Evolutionary conservation across 768 basidiomycete genomes (phyloP), one percentile per base, ranked within the genome.

Genomic region (Pholiota molesta): DNA sequence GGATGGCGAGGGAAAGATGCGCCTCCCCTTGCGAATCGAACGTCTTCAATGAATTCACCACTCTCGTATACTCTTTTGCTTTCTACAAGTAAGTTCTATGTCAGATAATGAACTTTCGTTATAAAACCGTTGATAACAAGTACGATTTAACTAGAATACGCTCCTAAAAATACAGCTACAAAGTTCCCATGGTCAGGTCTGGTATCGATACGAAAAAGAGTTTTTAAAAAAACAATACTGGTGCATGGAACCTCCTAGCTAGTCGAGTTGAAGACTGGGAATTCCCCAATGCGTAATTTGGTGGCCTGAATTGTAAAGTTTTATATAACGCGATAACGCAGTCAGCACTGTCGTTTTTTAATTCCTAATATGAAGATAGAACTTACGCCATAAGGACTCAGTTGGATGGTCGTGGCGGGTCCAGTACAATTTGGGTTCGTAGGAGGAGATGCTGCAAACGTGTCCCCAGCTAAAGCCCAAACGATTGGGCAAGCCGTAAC

Each of bases 361-460:
- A 31, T 19, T 44, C 29, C 9, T 11, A 53, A 45, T 2, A 19
- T n/a, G 8, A 37, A 26, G n/a, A 40, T 17, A 31, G 28, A 14
- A 73, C 83, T 71, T 65, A 84, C 83, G 52, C 83, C 83, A 65
- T 75, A 82, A 1, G 84, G 84, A 64, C 75, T 76, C 53, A 85
- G 65, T 0, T 78, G 80, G 54, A 83, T 75, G 10, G 78, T 80
- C 60, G 68, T 75, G 26, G 78, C 73, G 10, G 69, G 61, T 1
- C 81, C 82, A 1, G 73, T 76, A 63, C 83, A 85, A 45, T 73
- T 60, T 0, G 82, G 81, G 57, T 71, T 79, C 13, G 75, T 75
- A 0, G 79, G 81, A 33, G 83, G 84, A 47, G 79, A 61, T 1
- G 81, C 75, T 1, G 81, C 82, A 67, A 84, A 86, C 17, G 80